Evolutionary conservation across 805 yeast genomes (phyloP).

Genomic region (Yarrowia phangngaensis): DNA sequence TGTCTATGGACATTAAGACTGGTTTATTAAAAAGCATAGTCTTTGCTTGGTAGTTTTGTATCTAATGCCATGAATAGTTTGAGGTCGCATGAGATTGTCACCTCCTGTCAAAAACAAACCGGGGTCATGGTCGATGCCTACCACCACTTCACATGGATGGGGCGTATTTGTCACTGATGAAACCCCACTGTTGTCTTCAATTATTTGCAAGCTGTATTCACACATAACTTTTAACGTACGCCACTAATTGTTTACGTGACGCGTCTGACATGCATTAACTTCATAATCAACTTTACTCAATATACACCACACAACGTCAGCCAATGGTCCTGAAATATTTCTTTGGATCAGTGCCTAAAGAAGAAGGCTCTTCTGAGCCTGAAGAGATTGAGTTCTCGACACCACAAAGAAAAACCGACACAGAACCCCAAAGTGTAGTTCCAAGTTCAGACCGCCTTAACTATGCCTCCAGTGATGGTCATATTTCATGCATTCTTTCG

Average conservation of each 20-base stretch:
- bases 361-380: neutral
- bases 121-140: too few relatives aligned
- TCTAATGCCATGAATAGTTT: too few relatives aligned
- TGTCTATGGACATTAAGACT: too few relatives aligned
- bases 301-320: constrained; percentile 13
- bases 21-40: too few relatives aligned
- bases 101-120: too few relatives aligned
- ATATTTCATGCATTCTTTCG: constrained; percentile 22
- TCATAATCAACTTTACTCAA: neutral
- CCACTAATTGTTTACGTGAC: constrained; percentile 6
- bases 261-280: constrained; percentile 10
- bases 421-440: neutral
- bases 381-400: neutral
- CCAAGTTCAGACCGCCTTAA: constrained; percentile 21
- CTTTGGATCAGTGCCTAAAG: constrained; percentile 13
- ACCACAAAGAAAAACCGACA: neutral
- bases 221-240: too few relatives aligned
- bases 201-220: too few relatives aligned
- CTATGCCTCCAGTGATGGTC: constrained; percentile 23
- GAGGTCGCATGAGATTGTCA: too few relatives aligned
- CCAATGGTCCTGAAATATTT: constrained; percentile 4
- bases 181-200: too few relatives aligned
- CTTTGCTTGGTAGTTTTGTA: too few relatives aligned
- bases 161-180: too few relatives aligned
- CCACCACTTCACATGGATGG: too few relatives aligned